Evolutionary conservation across 148 eudicot genomes (phyloP), one percentile per base, ranked within the genome.

Genomic region (Vaccinium darrowii): DNA sequence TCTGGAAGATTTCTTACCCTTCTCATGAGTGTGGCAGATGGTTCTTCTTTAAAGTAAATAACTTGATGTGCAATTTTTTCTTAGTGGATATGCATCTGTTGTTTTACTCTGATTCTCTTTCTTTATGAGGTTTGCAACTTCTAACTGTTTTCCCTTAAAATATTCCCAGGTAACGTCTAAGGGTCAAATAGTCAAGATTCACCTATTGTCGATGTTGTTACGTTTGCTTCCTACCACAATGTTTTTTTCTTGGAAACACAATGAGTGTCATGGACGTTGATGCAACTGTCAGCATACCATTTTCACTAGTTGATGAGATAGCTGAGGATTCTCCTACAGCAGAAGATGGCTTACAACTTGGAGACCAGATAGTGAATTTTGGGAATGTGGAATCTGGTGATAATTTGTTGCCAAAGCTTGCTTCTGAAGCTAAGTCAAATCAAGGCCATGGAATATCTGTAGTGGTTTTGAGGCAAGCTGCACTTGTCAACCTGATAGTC

Each of bases 291-390:
- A 87, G 80, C 84, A 86, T 91, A 85, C 98, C 99, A 25, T 97
- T 97, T 87, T 96, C 95, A 25, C 81, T 94, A 89, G 90, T 97
- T 71, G 98, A 95, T 93, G 98, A 97, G 90, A 97, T 97, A 86
- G 62, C 89, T 3, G 99, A 93, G 88, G 91, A 91, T 79, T 97
- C 99, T 72, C 98, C 99, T 73, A 96, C 98, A 49, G 98, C 96
- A 51, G 99, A 95, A 87, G 99, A 95, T 88, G 99, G 99, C 63
- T 85, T 97, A 88, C 98, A 97, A 85, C 94, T 97, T 67, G 99
- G 99, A 43, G 99, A 97, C 86, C 99, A 94, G 85, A 90, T 97
- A 60, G 87, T 94, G 86, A 95, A 93, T 85, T 97, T 95, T 87
- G 98, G 98, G 84, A 88, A 51, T 79, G 98, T 97, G 60, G 95